Conservation (phyloP, 1,139 yeast species). For the Suhomyces guaymorum region DNA sequence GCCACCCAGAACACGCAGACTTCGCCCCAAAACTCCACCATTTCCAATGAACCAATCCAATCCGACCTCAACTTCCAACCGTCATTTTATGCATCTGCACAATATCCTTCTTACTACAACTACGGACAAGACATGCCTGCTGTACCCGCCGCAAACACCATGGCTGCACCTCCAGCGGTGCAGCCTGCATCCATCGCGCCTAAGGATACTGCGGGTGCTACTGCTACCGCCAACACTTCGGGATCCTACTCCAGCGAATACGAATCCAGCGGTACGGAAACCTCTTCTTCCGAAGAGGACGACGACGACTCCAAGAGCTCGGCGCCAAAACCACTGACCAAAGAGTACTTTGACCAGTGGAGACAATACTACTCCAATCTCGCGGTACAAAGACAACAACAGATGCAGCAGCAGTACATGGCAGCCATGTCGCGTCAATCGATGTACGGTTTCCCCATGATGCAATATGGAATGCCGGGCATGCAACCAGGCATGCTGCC, state of each 20-base stretch:
- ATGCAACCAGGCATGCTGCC: slow-evolving; percentile 5
- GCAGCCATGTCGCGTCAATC: slow-evolving; percentile 15
- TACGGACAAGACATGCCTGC: slow-evolving; percentile 4
- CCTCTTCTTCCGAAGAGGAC: slow-evolving; percentile 18
- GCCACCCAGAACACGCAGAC: not conserved
- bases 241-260: slow-evolving; percentile 16
- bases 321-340: slow-evolving; percentile 17
- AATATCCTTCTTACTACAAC: slow-evolving; percentile 11
- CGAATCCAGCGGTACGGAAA: slow-evolving; percentile 14
- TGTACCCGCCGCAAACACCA: slow-evolving; percentile 1
- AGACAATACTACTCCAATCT: slow-evolving; percentile 29
- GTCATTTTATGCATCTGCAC: slow-evolving; percentile 6
- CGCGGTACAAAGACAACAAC: slow-evolving; percentile 28
- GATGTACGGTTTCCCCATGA: slow-evolving; percentile 16
- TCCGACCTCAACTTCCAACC: slow-evolving; percentile 7
- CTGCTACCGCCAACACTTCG: not conserved
- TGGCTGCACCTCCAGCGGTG: not conserved
- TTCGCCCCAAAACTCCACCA: slow-evolving; percentile 13
- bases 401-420: slow-evolving; percentile 15
- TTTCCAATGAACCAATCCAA: slow-evolving; percentile 7
- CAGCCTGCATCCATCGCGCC: slow-evolving; percentile 1
- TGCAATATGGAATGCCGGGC: slow-evolving; percentile 11
- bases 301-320: slow-evolving; percentile 17
- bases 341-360: slow-evolving; percentile 32
- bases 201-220: not conserved